These are phyloP conservation scores for Hygrocybe punicea DNA, from an alignment of 768 basidiomycete genomes.

Conservation along the genomic window DNA sequence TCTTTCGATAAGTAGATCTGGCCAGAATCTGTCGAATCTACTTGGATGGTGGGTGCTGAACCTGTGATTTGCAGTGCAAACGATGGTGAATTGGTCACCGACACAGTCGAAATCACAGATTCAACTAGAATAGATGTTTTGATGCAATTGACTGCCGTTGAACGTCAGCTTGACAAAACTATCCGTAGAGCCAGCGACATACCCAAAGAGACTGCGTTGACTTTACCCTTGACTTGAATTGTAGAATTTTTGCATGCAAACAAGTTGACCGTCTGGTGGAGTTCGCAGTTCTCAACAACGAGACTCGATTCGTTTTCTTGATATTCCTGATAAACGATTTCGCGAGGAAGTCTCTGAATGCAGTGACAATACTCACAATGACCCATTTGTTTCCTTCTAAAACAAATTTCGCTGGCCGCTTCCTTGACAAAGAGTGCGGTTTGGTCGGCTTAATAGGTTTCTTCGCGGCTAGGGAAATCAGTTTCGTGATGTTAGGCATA, in stretches of 20 bases:
- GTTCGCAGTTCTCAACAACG: slow-evolving; percentile 69
- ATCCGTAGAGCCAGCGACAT: slow-evolving; percentile 22
- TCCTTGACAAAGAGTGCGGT: slow-evolving; percentile 76
- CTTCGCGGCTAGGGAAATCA: slow-evolving; percentile 40
- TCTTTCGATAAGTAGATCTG: slow-evolving; percentile 89
- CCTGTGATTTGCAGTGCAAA: slow-evolving; percentile 93
- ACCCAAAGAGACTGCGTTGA: slow-evolving; percentile 92
- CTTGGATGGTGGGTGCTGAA: slow-evolving; percentile 82
- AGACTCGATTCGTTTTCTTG: slow-evolving; percentile 77
- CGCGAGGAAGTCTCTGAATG: not conserved
- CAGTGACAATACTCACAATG: slow-evolving; percentile 53
- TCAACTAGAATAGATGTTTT: slow-evolving; percentile 88
- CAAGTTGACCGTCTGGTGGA: slow-evolving; percentile 83
- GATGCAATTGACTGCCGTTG: slow-evolving; percentile 69
- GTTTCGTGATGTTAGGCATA: not conserved
- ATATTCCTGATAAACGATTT: slow-evolving; percentile 62
- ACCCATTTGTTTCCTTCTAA: slow-evolving; percentile 93
- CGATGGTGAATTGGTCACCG: slow-evolving; percentile 87
- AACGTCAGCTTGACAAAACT: not conserved
- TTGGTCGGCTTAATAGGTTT: slow-evolving; percentile 81
- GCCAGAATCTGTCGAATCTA: slow-evolving; percentile 94
- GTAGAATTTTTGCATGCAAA: slow-evolving; percentile 87
- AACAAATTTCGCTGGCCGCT: slow-evolving; percentile 87
- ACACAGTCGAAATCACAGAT: slow-evolving; percentile 87
- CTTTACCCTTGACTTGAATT: slow-evolving; percentile 85